Percentiles rank a stretch among this genome's conserved stretches.
Conservation (phyloP, 176 grass and related monocot genomes). For the Phyllostachys edulis region DNA sequence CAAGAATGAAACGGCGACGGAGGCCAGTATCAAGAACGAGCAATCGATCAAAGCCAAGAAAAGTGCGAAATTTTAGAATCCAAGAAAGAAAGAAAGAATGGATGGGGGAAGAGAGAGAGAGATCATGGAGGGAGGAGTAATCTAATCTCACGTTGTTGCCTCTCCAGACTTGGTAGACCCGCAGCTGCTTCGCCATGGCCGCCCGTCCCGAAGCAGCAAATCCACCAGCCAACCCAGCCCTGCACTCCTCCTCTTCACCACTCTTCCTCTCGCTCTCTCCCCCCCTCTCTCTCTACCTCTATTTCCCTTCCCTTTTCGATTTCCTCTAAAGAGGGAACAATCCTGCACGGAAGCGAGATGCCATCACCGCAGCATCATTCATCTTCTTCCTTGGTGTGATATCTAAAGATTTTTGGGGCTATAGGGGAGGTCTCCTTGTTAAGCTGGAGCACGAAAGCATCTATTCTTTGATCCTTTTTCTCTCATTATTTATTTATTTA, state of each 20-base stretch:
- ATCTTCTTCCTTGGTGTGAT: conserved; percentile 10
- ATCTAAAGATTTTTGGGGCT: background rate
- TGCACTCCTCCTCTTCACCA: background rate
- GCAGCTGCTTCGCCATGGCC: conserved; percentile 67
- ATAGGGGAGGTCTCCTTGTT: background rate
- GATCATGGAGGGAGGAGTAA: background rate
- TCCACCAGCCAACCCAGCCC: background rate
- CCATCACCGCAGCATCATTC: background rate
- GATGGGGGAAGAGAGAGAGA: background rate
- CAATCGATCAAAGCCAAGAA: conserved; percentile 9
- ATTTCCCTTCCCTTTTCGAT: background rate
- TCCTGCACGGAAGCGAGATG: conserved; percentile 14
- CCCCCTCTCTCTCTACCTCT: background rate
- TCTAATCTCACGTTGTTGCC: conserved; percentile 58
- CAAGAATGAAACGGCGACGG: background rate
- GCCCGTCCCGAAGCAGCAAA: background rate
- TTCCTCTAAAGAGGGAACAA: background rate
- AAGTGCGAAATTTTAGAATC: conserved; percentile 8
- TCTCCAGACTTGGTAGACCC: conserved; percentile 78
- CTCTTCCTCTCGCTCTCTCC: background rate
- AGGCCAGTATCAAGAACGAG: background rate
- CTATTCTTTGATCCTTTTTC: background rate
- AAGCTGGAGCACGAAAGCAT: conserved; percentile 16
- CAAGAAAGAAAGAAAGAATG: background rate
- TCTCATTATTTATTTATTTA: background rate